Base-by-base conservation (phyloP, 768 basidiomycete species). In the Tremella fuciformis region DNA sequence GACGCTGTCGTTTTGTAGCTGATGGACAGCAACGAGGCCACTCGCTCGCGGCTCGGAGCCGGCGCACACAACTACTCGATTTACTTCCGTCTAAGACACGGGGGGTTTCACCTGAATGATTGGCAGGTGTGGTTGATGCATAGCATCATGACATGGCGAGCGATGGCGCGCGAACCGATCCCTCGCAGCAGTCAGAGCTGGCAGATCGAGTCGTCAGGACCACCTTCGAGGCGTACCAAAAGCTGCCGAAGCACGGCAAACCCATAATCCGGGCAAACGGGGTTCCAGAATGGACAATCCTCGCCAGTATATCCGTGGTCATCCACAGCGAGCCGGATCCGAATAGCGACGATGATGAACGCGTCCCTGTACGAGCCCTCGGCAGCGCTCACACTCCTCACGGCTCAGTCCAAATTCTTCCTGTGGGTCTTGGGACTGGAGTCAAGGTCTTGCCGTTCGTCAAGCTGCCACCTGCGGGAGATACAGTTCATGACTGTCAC, bases 401-500 rank as follows among this genome's bases (percentile, higher is more conserved):
- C 11, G 29, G 29, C 29, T 34, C 29, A 46, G 42, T 6, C 3
- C 18, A 44, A 6, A 48, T 51, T 19, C 29, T 57, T 1, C 56
- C 61, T 3, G 40, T 62, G 3, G 29, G 42, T 8, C 29, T 66
- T 13, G 57, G 59, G n/a, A 88, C 90, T 8, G 92, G 93, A 11
- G 87, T 88, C 2, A 94, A 94, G 78, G 91, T 88, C 66, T 81
- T 92, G 0, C 88, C 93, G 1, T 81, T 78, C 3, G 66, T 70
- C 2, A 82, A 81, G 54, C 79, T 91, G 0, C 85, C 91, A 0
- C 66, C 75, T 4, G 79, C 80, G 25, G 93, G 93, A 0, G 90
- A 94, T 68, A 82, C 84, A 0, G 63, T 96, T 16, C 91, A 93
- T 68, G 93, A 96, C 69, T 86, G 83, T 53, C 93, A 97, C 74